phyloP scores from a whole-genome alignment of 192 early-diverging fungal species.

The Nowakowskiella sp. region DNA sequence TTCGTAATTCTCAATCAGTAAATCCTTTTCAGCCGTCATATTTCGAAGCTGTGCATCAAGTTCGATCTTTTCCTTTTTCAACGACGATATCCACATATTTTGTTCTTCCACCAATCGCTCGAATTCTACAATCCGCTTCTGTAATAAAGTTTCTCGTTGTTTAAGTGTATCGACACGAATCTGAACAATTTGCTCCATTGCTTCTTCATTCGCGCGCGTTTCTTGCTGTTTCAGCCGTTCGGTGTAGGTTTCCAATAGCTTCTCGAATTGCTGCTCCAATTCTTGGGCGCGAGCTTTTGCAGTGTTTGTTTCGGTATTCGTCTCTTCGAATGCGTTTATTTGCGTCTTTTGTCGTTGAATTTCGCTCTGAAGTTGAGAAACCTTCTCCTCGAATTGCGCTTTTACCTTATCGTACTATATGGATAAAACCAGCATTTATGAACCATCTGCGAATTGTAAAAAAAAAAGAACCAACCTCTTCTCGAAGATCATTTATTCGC shows the following conservation, averaged over 20 bases:
- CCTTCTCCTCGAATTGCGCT: slow-evolving; percentile 10
- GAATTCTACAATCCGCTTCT: slow-evolving; percentile 13
- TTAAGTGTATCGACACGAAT: slow-evolving; percentile 10
- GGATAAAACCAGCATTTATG: background rate
- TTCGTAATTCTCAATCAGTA: slow-evolving; percentile 21
- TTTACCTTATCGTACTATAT: slow-evolving; percentile 5
- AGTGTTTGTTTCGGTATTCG: background rate
- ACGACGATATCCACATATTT: slow-evolving; percentile 8
- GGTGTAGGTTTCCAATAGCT: slow-evolving; percentile 9
- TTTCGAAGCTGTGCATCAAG: slow-evolving; percentile 7
- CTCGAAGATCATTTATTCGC: slow-evolving; percentile 13
- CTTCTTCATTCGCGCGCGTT: slow-evolving; percentile 8
- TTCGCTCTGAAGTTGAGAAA: slow-evolving; percentile 12
- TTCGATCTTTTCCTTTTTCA: slow-evolving; percentile 15
- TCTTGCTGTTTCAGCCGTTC: slow-evolving; percentile 13
- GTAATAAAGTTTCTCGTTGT: slow-evolving; percentile 16
- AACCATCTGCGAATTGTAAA: background rate
- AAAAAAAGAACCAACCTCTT: slow-evolving; percentile 14
- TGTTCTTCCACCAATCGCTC: slow-evolving; percentile 19
- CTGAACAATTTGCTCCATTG: slow-evolving; percentile 11
- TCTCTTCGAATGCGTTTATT: background rate
- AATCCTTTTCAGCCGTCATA: slow-evolving; percentile 12
- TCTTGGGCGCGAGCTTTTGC: slow-evolving; percentile 8
- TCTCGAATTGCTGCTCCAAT: slow-evolving; percentile 19
- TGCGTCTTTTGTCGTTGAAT: slow-evolving; percentile 11